A percentile compares a stretch with the other conserved stretches of the same genome.
Conservation (phyloP, 768 basidiomycete species). For the Macrocybe gigantea region DNA sequence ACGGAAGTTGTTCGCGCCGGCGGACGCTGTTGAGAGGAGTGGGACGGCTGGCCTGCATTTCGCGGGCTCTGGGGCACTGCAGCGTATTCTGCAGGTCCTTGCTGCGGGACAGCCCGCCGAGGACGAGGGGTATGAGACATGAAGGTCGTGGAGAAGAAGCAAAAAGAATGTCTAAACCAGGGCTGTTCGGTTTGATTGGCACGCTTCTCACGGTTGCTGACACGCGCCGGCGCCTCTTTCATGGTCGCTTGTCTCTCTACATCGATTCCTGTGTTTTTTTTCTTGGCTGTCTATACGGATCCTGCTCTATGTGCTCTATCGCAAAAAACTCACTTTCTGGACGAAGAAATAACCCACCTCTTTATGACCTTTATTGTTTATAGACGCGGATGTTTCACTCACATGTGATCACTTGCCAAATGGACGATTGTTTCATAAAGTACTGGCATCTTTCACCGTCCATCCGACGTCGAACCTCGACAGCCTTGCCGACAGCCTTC, state of each 20-base stretch:
- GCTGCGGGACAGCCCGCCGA: constrained; percentile 33
- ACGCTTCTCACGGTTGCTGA: constrained; percentile 21
- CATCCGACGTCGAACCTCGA: too few species aligned
- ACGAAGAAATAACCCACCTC: too few species aligned
- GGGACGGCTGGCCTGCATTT: constrained; percentile 16
- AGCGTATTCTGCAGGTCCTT: constrained; percentile 50
- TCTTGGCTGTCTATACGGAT: too few species aligned
- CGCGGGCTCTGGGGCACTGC: constrained; percentile 62
- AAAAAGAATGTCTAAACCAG: constrained; percentile 2
- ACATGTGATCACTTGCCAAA: too few species aligned
- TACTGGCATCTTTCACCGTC: too few species aligned
- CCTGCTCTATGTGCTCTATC: too few species aligned
- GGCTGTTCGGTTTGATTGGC: constrained; percentile 1
- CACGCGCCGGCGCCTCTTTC: not conserved
- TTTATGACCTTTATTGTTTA: too few species aligned
- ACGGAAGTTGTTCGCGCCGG: constrained; percentile 16
- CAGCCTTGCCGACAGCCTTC: too few species aligned
- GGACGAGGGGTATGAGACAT: constrained; percentile 34
- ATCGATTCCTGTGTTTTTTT: too few species aligned
- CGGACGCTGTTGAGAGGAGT: constrained; percentile 15
- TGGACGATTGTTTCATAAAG: too few species aligned
- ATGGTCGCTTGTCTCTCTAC: not conserved
- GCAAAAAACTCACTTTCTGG: too few species aligned
- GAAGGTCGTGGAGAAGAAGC: constrained; percentile 16
- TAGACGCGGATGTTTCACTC: too few species aligned